Evolutionary conservation across 345 rosid genomes (phyloP), one percentile per base, ranked within the genome.

Genomic region (Gossypium rotundifolium): DNA sequence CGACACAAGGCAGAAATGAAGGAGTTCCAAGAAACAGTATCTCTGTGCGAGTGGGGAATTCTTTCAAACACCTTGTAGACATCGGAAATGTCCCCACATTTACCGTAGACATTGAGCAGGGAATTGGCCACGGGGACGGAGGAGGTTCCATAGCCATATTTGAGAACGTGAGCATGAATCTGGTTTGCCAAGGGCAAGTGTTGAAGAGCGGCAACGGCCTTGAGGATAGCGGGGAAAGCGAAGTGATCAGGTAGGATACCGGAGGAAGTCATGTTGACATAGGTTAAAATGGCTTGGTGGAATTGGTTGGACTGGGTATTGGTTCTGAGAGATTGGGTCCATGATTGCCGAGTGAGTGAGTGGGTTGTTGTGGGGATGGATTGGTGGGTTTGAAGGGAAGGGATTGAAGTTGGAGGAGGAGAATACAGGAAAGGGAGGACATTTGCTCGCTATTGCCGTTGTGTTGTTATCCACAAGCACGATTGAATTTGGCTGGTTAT

Each of bases 11-110:
- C 82, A 57, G 93, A 81, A 65, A 94, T 86, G 76, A 90, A 57
- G 1, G 98, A 87, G 75, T 92, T 94, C 98, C 98, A 94, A 64
- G 97, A 94, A 45, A 92, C 96, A 63, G 89, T 87, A 86, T 94
- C 94, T 76, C 85, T 87, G 11, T 82, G 89, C 27, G 29, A 4
- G 9, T 44, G 70, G 8, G 88, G 55, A 69, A 94, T 92, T 85
- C 90, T 81, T 59, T 91, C 94, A 77, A 94, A 92, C 94, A 89
- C 85, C 82, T 82, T 86, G 71, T 73, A 68, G 0, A 83, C 96
- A 72, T 83, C 86, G 4, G 70, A 82, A 0, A 90, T 65, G 25
- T 84, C 84, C 27, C 94, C 91, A 11, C 96, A 91, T 77, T 88
- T 89, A 5, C 87, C 85, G 22, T 94, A 94, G 53, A 89, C 76